These are phyloP conservation scores for Cyanidioschyzon merolae DNA, from an alignment of 23 red algal genomes.

Conservation along the genomic window DNA sequence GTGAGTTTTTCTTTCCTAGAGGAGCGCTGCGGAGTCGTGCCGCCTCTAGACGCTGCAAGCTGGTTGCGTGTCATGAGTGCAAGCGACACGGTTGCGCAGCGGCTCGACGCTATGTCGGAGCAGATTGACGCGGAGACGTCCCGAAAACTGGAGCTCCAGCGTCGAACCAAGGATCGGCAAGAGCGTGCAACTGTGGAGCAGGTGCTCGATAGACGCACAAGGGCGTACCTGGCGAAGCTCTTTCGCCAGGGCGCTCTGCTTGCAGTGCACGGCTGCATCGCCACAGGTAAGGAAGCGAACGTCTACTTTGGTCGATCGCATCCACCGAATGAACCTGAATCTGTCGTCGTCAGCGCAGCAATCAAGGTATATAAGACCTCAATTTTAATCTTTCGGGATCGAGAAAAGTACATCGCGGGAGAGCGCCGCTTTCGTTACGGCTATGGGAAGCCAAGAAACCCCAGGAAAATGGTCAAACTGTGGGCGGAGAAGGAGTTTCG, in stretches of 20 bases:
- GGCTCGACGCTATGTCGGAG: neutral
- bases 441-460: constrained; percentile 42
- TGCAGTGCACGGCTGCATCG: constrained; percentile 58
- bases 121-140: neutral
- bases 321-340: neutral
- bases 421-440: constrained; percentile 70
- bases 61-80: too few species aligned
- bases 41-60: too few species aligned
- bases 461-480: constrained; percentile 82
- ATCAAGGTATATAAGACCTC: constrained; percentile 94
- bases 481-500: constrained; percentile 99
- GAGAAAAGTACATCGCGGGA: constrained; percentile 73
- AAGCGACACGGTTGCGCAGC: neutral
- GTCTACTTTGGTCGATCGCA: constrained; percentile 41
- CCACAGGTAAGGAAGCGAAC: constrained; percentile 96
- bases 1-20: too few species aligned
- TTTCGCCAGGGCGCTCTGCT: constrained; percentile 35
- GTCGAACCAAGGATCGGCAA: constrained; percentile 10
- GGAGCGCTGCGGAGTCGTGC: too few species aligned
- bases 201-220: constrained; percentile 69
- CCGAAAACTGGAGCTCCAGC: neutral
- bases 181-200: constrained; percentile 37
- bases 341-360: constrained; percentile 30
- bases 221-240: constrained; percentile 58
- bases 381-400: constrained; percentile 82